A percentile compares a stretch with the other conserved stretches of the same genome.
phyloP scores from a whole-genome alignment of 768 basidiomycete genomes.

The Phylloporus scabripes region DNA sequence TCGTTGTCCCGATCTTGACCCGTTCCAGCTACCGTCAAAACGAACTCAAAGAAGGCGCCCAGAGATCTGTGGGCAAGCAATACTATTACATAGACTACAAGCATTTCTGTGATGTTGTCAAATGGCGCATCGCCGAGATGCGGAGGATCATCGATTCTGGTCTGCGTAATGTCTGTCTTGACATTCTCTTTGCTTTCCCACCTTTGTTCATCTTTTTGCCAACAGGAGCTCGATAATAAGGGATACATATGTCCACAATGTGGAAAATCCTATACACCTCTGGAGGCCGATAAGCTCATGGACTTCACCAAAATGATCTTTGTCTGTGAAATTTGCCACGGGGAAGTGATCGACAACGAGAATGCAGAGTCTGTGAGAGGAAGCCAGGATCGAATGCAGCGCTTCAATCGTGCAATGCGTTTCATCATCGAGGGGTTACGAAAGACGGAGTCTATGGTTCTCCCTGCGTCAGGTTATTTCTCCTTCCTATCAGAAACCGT shows the following conservation, averaged over 20 bases:
- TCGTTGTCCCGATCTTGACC: constrained; percentile 3
- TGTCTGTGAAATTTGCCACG: constrained; percentile 82
- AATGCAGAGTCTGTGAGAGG: constrained; percentile 79
- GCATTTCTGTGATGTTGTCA: constrained; percentile 94
- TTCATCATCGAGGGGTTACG: constrained; percentile 84
- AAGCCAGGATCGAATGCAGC: constrained; percentile 92
- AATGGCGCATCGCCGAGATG: constrained; percentile 96
- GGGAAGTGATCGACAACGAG: constrained; percentile 88
- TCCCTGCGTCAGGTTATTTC: constrained; percentile 64
- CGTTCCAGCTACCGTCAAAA: constrained; percentile 75
- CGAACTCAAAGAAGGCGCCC: constrained; percentile 85
- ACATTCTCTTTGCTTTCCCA: neutral
- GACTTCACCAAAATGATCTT: constrained; percentile 62
- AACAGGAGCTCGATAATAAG: constrained; percentile 90
- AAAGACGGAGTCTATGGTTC: constrained; percentile 80
- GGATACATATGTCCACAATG: constrained; percentile 96
- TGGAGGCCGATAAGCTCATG: constrained; percentile 83
- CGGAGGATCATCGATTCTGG: constrained; percentile 82
- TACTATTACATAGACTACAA: constrained; percentile 98
- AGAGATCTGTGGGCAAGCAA: constrained; percentile 79
- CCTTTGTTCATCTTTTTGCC: neutral
- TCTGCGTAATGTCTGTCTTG: constrained; percentile 69
- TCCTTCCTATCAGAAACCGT: neutral
- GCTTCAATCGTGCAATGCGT: constrained; percentile 88
- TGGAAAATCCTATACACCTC: constrained; percentile 72